A percentile compares a stretch with the other conserved stretches of the same genome.
Evolutionary conservation across 2,329 filamentous ascomycete species (phyloP).

Genomic region (Diplodia seriata): DNA sequence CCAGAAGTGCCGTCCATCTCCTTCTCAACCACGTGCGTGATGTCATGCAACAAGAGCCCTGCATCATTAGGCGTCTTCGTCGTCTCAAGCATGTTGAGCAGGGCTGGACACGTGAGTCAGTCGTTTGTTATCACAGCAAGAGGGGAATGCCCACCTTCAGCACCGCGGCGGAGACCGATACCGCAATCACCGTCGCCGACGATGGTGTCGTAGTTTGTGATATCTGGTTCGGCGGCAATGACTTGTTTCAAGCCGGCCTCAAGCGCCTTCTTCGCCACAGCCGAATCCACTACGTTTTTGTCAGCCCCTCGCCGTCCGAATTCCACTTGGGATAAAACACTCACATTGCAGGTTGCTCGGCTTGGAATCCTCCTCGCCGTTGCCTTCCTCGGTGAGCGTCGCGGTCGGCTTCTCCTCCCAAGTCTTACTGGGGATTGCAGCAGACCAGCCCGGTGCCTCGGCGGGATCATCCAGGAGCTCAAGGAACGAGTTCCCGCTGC

Average conservation of each 20-base stretch:
- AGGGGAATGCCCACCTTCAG: constrained; percentile 62
- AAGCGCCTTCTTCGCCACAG: constrained; percentile 59
- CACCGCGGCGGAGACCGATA: constrained; percentile 82
- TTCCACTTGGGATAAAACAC: constrained; percentile 35
- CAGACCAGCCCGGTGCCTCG: constrained; percentile 71
- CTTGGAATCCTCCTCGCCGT: constrained; percentile 53
- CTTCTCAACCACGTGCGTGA: constrained; percentile 69
- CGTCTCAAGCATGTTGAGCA: constrained; percentile 52
- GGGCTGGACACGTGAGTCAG: constrained; percentile 39
- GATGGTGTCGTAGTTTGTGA: constrained; percentile 76
- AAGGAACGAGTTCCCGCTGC: constrained; percentile 66
- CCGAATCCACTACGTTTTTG: constrained; percentile 57
- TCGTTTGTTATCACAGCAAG: neutral
- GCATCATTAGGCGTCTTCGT: constrained; percentile 62
- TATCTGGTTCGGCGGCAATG: constrained; percentile 68
- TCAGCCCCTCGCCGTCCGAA: neutral
- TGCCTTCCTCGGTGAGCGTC: constrained; percentile 51
- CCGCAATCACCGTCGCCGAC: constrained; percentile 93
- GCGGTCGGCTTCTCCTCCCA: constrained; percentile 61
- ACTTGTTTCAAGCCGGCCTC: constrained; percentile 65
- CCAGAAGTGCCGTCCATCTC: constrained; percentile 78
- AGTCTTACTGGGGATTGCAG: constrained; percentile 64
- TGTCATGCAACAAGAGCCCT: constrained; percentile 64
- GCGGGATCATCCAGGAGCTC: constrained; percentile 72
- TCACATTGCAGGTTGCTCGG: constrained; percentile 62